A percentile compares a stretch with the other conserved stretches of the same genome.
Evolutionary conservation across 2,329 filamentous ascomycete species (phyloP).

Genomic region (Paecilomyces sp.): DNA sequence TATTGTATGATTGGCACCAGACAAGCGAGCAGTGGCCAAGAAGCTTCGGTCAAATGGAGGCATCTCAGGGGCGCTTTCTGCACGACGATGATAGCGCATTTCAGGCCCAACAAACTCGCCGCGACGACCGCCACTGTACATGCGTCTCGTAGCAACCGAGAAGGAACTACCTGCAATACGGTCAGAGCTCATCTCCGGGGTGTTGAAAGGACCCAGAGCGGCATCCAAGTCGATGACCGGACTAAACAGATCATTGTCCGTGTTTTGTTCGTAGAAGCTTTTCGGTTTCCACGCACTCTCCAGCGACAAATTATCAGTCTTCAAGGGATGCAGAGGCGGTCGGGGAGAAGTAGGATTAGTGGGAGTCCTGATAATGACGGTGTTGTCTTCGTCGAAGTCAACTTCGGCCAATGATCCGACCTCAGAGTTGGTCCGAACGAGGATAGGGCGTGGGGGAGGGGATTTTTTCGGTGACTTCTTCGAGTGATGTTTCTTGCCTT

Average conservation of each 20-base stretch:
- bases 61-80: slow-evolving; percentile 44
- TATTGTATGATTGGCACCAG: slow-evolving; percentile 26
- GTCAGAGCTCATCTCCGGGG: slow-evolving; percentile 40
- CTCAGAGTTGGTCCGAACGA: slow-evolving; percentile 34
- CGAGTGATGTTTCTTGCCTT: slow-evolving; percentile 37
- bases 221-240: slow-evolving; percentile 92
- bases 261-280: slow-evolving; percentile 36
- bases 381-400: slow-evolving; percentile 44
- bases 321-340: slow-evolving; percentile 11
- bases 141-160: slow-evolving; percentile 33
- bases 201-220: slow-evolving; percentile 86
- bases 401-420: slow-evolving; percentile 36
- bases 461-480: slow-evolving; percentile 35
- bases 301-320: slow-evolving; percentile 17
- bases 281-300: slow-evolving; percentile 36
- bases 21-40: slow-evolving; percentile 30
- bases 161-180: slow-evolving; percentile 27
- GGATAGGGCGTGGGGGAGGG: slow-evolving; percentile 38
- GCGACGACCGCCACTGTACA: slow-evolving; percentile 43
- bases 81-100: slow-evolving; percentile 43
- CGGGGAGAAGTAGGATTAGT: slow-evolving; percentile 28
- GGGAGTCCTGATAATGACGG: slow-evolving; percentile 39
- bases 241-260: slow-evolving; percentile 59
- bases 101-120: slow-evolving; percentile 41
- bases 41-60: slow-evolving; percentile 39